Evolutionary conservation across 225 moss, liverwort and hornwort genomes (phyloP), one percentile per base, ranked within the genome.

Genomic region (Polytrichum commune): DNA sequence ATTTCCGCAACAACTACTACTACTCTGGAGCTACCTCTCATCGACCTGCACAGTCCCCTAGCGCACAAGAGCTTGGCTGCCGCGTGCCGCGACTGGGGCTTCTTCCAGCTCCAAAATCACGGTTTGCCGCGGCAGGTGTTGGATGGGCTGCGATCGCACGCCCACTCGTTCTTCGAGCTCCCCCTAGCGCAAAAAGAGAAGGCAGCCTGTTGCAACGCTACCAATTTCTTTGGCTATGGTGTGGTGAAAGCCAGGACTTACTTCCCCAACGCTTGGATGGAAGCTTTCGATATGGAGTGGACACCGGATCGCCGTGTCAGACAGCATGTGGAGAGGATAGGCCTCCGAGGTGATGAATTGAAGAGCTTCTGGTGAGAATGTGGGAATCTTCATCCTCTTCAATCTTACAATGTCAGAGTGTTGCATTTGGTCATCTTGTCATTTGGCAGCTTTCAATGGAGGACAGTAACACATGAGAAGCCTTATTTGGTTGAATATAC

Each of bases 51-150:
- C 16, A 29, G 63, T 19, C 73, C 71, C 18, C 62, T 53, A 26
- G 30, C 64, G 9, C 64, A 32, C 27, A 32, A 57, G 57, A 67
- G 78, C 13, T 19, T 82, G 74, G 74, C 74, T 28, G 71, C 71
- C 28, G 82, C 82, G 25, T 82, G 82, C 72, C 78, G 72, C 7
- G 82, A 78, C 64, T 82, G 74, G 78, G 82, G 82, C 26, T 78
- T 82, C 68, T 82, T 82, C 76, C 77, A 78, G 10, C 19, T 82
- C 60, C 74, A 64, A 55, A 82, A 82, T 62, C 78, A 82, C n/a
- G 78, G 82, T 16, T 28, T 82, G 6, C 69, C 82, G 3, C 60
- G 19, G 54, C 26, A 60, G 72, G 64, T 82, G n/a, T 68, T 82
- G 7, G 33, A 72, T 60, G 67, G 19, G 22, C 24, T 82, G 64